These are phyloP conservation scores for Thymus mandschuricus DNA, from an alignment of 257 asterid species.

Conservation along the genomic window DNA sequence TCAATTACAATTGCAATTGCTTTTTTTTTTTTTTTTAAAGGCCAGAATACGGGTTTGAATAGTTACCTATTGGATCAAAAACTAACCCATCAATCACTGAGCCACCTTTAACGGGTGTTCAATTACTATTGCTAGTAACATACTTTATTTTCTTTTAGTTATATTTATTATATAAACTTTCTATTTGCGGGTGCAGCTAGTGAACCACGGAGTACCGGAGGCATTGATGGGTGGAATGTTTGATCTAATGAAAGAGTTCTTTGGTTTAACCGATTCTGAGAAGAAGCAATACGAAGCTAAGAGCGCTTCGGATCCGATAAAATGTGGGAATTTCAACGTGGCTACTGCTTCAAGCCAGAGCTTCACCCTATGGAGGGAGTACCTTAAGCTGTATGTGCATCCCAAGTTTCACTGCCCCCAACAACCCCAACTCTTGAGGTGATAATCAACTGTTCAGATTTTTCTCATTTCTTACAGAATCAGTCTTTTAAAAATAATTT, in stretches of 20 bases:
- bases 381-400: background rate
- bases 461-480: too few relatives aligned
- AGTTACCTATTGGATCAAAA: too few relatives aligned
- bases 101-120: too few relatives aligned
- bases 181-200: background rate
- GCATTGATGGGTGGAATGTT: background rate
- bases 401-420: constrained; percentile 11
- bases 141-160: too few relatives aligned
- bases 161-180: too few relatives aligned
- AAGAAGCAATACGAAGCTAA: constrained; percentile 7
- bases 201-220: constrained; percentile 6
- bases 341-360: background rate
- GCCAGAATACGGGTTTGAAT: too few relatives aligned
- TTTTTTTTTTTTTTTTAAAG: too few relatives aligned
- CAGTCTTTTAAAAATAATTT: too few relatives aligned
- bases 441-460: too few relatives aligned
- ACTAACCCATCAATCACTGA: too few relatives aligned
- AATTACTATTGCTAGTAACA: too few relatives aligned
- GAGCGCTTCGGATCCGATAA: background rate
- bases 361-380: constrained; percentile 7
- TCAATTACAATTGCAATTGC: too few relatives aligned
- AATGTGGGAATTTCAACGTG: background rate
- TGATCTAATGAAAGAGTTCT: background rate
- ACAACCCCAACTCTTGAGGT: background rate
- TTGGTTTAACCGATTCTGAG: background rate